phyloP scores from a whole-genome alignment of 805 yeast species.

The Saturnispora bothae region DNA sequence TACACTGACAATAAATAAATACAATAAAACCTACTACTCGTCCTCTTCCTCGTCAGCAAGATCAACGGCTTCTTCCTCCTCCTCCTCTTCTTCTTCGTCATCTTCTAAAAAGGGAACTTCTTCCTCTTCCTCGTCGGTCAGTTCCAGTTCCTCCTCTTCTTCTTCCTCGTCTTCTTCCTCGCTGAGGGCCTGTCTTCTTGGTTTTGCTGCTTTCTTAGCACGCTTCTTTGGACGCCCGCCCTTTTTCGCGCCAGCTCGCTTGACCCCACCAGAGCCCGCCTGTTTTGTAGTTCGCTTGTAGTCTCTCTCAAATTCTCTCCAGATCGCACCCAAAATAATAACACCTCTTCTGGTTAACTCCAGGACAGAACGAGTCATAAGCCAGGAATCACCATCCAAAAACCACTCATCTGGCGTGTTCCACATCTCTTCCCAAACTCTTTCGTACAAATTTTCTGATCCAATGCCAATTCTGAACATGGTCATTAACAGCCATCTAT shows the following conservation, averaged over 20 bases:
- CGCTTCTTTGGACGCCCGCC: neutral
- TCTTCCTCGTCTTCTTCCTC: conserved; percentile 7
- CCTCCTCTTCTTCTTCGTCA: conserved; percentile 5
- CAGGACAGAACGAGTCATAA: conserved; percentile 64
- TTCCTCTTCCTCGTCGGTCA: conserved; percentile 2
- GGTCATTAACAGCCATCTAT: conserved; percentile 74
- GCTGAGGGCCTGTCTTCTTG: neutral
- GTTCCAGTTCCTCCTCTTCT: conserved; percentile 5
- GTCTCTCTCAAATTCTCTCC: conserved; percentile 49
- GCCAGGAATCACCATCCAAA: conserved; percentile 52
- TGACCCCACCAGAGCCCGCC: neutral
- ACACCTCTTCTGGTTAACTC: conserved; percentile 78
- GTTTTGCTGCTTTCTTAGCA: neutral
- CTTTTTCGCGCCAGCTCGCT: neutral
- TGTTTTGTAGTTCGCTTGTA: conserved; percentile 2
- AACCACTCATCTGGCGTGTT: conserved; percentile 6
- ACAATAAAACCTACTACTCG: too few relatives aligned
- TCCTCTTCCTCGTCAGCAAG: too few relatives aligned
- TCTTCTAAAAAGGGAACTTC: conserved; percentile 6
- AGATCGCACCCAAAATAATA: conserved; percentile 64
- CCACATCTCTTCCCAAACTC: conserved; percentile 57
- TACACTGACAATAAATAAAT: too few relatives aligned
- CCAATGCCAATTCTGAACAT: conserved; percentile 75
- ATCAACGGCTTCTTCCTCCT: neutral
- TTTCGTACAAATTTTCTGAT: conserved; percentile 65